Evolutionary conservation across 805 yeast genomes (phyloP), one percentile per base, ranked within the genome.

Genomic region (Metschnikowia drakensbergensis): DNA sequence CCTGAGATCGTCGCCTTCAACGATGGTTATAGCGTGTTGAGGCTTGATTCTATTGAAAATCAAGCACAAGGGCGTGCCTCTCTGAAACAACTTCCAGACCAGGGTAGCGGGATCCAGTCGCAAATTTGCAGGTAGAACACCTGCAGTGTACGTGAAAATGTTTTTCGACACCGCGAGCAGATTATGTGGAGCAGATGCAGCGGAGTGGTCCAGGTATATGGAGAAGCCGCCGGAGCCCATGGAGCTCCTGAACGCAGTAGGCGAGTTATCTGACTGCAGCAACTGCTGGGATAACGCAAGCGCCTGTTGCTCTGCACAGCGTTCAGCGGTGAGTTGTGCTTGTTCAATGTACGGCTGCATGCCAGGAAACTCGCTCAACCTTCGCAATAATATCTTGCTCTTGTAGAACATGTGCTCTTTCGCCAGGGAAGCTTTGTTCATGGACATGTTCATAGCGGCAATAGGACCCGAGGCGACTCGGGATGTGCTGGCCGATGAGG

Each of bases 31-130:
- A 47, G 83, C 80, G 37, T 74, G 64, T 36, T 68, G 65, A 31
- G 62, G 63, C 44, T 60, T 52, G 22, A 89, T 76, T 10, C 82
- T 72, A 67, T 94, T 92, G 72, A 86, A 88, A 6, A 92, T 71
- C 37, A 88, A 79, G 65, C 98, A 91, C 37, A 94, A 72, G 3
- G 98, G 96, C 2, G 95, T 84, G 8, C 98, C 99, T 60, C 87
- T 89, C 59, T 92, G 95, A 60, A 94, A 83, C 31, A 94, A 71
- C 55, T 88, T 84, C 82, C 96, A 87, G 37, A 94, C 64, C 53
- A 89, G 91, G 1, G 97, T 89, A 2, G 88, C 97, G 3, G 98
- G 97, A 64, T 94, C 99, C 60, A 88, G 86, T 54, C 79, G 78
- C 51, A 79, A 76, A 54, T 79, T 81, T 4, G 86, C 86, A 3